A percentile compares a stretch with the other conserved stretches of the same genome.
phyloP scores from a whole-genome alignment of 345 rosid genomes.

The Acer saccharum region DNA sequence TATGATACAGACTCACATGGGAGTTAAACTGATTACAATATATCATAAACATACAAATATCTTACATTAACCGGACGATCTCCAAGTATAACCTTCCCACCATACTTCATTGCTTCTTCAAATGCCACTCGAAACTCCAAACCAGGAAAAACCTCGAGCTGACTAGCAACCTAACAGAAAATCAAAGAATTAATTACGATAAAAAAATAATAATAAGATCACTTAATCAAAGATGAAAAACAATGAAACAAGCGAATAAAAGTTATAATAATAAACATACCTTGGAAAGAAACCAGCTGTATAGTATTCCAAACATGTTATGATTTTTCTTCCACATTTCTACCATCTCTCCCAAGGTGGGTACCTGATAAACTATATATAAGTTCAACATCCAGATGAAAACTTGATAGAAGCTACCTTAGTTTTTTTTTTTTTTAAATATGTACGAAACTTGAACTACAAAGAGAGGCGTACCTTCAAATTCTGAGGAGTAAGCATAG shows the following conservation, averaged over 20 bases:
- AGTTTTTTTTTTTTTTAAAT: neutral
- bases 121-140: conserved; percentile 91
- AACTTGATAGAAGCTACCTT: neutral
- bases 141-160: conserved; percentile 88
- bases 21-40: neutral
- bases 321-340: conserved; percentile 93
- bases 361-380: conserved; percentile 58
- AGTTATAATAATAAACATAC: conserved; percentile 34
- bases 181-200: conserved; percentile 6
- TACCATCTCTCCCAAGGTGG: conserved; percentile 85
- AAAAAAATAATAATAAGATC: neutral
- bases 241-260: neutral
- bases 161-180: conserved; percentile 63
- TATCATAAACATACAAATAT: conserved; percentile 14
- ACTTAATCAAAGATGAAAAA: neutral
- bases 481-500: conserved; percentile 77
- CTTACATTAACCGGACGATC: conserved; percentile 93
- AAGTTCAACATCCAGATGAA: conserved; percentile 9
- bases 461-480: conserved; percentile 56
- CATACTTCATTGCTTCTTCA: conserved; percentile 88
- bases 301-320: conserved; percentile 83
- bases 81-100: conserved; percentile 82
- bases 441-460: neutral
- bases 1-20: neutral
- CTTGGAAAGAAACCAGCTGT: conserved; percentile 98